A percentile compares a stretch with the other conserved stretches of the same genome.
Evolutionary conservation across 2,329 filamentous ascomycete species (phyloP).

Genomic region (Incumbomyces delicatus): DNA sequence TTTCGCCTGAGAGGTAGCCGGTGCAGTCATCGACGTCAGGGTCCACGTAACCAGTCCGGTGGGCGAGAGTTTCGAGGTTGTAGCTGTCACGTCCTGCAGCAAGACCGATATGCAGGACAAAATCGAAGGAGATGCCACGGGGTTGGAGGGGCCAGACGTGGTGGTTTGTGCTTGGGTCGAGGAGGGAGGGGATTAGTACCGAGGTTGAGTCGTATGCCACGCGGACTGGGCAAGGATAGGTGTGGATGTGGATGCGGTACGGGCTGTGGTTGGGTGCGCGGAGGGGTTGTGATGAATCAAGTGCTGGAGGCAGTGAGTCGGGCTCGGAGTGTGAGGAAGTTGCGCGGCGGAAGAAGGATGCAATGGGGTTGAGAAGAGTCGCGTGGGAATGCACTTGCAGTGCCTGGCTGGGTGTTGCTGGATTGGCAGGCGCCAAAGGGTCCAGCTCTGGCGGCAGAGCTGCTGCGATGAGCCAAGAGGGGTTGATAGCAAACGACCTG

Average conservation of each 20-base stretch:
- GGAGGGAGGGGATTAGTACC: conserved; percentile 53
- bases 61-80: conserved; percentile 59
- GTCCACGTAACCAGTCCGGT: conserved; percentile 61
- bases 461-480: conserved; percentile 68
- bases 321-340: background rate
- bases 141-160: conserved; percentile 14
- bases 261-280: conserved; percentile 3
- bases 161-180: conserved; percentile 35
- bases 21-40: conserved; percentile 55
- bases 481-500: conserved; percentile 62
- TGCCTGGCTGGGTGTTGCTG: conserved; percentile 8
- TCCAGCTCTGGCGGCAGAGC: conserved; percentile 54
- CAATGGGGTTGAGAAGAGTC: background rate
- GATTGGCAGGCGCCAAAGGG: conserved; percentile 29
- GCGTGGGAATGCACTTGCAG: conserved; percentile 26
- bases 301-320: background rate
- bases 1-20: conserved; percentile 36
- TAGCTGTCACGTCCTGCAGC: conserved; percentile 57
- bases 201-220: conserved; percentile 63
- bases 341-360: background rate
- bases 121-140: conserved; percentile 39
- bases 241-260: conserved; percentile 47
- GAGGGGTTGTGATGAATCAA: background rate
- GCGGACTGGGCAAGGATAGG: conserved; percentile 57
- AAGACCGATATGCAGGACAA: conserved; percentile 72